Evolutionary conservation across 257 asterid species (phyloP).

Genomic region (Solanum chilense): DNA sequence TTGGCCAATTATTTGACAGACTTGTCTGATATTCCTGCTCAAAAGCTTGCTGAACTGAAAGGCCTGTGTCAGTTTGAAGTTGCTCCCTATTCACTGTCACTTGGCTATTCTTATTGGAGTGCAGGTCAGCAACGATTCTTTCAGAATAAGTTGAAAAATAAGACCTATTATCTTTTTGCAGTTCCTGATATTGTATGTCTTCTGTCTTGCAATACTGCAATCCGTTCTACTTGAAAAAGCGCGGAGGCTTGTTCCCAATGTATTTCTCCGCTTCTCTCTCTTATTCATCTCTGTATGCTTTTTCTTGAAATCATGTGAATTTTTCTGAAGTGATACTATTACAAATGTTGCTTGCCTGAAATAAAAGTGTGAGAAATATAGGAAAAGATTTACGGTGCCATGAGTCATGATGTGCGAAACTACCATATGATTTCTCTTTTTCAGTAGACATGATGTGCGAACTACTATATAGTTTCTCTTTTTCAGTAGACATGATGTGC

Average conservation of each 20-base stretch:
- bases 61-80: constrained; percentile 60
- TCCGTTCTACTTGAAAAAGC: not conserved
- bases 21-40: constrained; percentile 61
- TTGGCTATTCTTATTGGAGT: constrained; percentile 83
- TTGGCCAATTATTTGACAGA: constrained; percentile 29
- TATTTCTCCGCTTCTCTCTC: not conserved
- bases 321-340: not conserved
- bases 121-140: constrained; percentile 45
- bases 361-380: too few relatives aligned
- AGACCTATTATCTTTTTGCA: not conserved
- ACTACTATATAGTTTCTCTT: too few relatives aligned
- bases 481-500: too few relatives aligned
- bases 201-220: not conserved
- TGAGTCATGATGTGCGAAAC: too few relatives aligned
- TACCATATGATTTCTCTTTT: too few relatives aligned
- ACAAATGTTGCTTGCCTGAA: too few relatives aligned
- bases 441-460: too few relatives aligned
- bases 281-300: not conserved
- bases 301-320: not conserved
- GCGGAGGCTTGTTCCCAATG: not conserved
- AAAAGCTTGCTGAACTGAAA: constrained; percentile 61
- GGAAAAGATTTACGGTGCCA: too few relatives aligned
- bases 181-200: not conserved
- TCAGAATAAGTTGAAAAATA: not conserved
- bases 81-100: constrained; percentile 60